A percentile compares a stretch with the other conserved stretches of the same genome.
Conservation (phyloP, 1,284 basidiomycete genomes). For the Peniophora sp. region DNA sequence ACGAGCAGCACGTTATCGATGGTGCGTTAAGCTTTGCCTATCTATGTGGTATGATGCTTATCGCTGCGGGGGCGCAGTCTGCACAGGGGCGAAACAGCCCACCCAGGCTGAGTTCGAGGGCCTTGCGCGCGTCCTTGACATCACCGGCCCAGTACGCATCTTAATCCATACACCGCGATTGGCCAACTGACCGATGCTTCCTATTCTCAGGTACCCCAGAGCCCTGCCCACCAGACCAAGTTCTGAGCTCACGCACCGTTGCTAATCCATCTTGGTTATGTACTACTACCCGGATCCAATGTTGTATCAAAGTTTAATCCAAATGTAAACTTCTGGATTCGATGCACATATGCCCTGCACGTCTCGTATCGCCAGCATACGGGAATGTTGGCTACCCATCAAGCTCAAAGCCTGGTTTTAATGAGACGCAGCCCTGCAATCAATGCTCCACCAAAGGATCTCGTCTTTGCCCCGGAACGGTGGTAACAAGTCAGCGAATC, state of each 20-base stretch:
- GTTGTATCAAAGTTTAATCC: not conserved
- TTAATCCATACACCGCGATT: not conserved
- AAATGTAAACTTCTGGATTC: not conserved
- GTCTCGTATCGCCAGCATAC: too few species aligned
- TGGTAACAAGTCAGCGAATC: too few species aligned
- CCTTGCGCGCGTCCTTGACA: slow-evolving; percentile 38
- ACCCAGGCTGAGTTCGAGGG: slow-evolving; percentile 43
- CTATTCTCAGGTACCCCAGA: slow-evolving; percentile 3
- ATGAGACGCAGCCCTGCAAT: too few species aligned
- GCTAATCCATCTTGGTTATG: not conserved
- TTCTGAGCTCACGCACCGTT: not conserved
- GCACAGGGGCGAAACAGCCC: slow-evolving; percentile 36
- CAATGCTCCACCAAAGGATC: too few species aligned
- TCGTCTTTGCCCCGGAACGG: too few species aligned
- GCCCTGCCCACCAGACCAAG: slow-evolving; percentile 1
- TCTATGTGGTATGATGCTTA: not conserved
- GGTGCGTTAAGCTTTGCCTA: slow-evolving; percentile 28
- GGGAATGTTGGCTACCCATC: too few species aligned
- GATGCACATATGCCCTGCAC: not conserved
- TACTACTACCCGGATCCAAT: not conserved
- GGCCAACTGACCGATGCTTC: not conserved
- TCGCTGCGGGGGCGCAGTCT: slow-evolving; percentile 30
- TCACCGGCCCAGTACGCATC: slow-evolving; percentile 29
- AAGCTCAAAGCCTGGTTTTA: too few species aligned
- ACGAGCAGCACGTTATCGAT: slow-evolving; percentile 39